Conservation (phyloP, 108 stramenopile genomes). For the Nitzschia sp. region DNA sequence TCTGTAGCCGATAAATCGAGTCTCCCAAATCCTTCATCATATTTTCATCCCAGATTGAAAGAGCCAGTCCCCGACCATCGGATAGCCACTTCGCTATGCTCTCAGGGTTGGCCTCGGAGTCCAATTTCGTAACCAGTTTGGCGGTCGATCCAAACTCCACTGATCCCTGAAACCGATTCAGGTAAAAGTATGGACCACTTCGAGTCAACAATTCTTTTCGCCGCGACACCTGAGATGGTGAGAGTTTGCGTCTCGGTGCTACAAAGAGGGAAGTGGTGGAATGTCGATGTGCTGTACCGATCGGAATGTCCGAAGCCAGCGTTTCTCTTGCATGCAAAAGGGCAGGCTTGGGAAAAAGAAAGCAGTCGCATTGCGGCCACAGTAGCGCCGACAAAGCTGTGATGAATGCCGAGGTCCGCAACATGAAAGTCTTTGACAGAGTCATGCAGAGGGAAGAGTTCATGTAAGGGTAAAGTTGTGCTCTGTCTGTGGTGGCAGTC, state of each 20-base stretch:
- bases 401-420: too few species aligned
- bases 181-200: conserved; percentile 68
- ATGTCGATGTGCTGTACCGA: too few species aligned
- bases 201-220: conserved; percentile 59
- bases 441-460: too few species aligned
- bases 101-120: conserved; percentile 19
- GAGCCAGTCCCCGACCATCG: conserved; percentile 61
- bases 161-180: conserved; percentile 55
- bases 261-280: neutral
- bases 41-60: conserved; percentile 73
- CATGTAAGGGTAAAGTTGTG: too few species aligned
- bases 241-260: neutral
- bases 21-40: conserved; percentile 55
- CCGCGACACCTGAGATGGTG: conserved; percentile 32
- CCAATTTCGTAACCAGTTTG: conserved; percentile 54
- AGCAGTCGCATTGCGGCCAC: too few species aligned
- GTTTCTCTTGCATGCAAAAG: too few species aligned
- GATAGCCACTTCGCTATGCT: conserved; percentile 60
- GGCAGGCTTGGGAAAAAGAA: too few species aligned
- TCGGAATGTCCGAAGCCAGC: too few species aligned
- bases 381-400: too few species aligned
- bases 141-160: conserved; percentile 79
- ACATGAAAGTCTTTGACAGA: too few species aligned
- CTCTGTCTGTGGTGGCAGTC: too few species aligned
- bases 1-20: conserved; percentile 60